A percentile compares a stretch with the other conserved stretches of the same genome.
These are phyloP conservation scores for Sporodiniella umbellata DNA, from an alignment of 371 early-diverging fungal genomes.

Conservation along the genomic window DNA sequence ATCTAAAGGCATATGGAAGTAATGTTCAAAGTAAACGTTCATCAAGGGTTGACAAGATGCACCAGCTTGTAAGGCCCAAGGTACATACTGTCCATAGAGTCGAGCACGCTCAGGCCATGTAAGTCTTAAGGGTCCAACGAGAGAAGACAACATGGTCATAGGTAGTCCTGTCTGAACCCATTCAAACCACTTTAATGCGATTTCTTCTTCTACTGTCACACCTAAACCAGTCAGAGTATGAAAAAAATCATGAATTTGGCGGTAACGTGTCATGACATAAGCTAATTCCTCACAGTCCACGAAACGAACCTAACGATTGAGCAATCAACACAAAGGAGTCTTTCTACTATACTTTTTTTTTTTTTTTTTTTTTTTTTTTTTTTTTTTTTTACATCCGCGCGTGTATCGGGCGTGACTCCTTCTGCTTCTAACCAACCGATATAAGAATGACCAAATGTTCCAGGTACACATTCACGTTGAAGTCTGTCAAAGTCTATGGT, in stretches of 20 bases:
- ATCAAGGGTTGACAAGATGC: constrained; percentile 69
- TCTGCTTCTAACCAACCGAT: constrained; percentile 74
- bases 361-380: no score
- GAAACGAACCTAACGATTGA: constrained; percentile 62
- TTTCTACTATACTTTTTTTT: no score
- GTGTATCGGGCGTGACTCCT: constrained; percentile 80
- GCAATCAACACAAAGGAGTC: neutral
- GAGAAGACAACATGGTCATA: constrained; percentile 77
- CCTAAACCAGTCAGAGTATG: constrained; percentile 86
- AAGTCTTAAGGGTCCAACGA: constrained; percentile 80
- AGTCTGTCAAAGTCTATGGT: constrained; percentile 65
- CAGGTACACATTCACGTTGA: constrained; percentile 56
- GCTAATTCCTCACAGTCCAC: constrained; percentile 89
- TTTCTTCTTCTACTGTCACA: constrained; percentile 87
- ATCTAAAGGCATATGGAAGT: constrained; percentile 67
- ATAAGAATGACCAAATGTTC: constrained; percentile 88
- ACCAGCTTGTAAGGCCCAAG: constrained; percentile 93
- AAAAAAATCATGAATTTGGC: constrained; percentile 93
- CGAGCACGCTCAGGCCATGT: constrained; percentile 53
- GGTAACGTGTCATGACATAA: constrained; percentile 90
- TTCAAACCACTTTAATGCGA: constrained; percentile 95
- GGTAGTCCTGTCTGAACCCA: constrained; percentile 88
- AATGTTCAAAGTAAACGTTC: constrained; percentile 87
- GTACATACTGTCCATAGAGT: constrained; percentile 72
- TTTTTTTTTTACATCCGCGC: constrained; percentile 66